A percentile compares a stretch with the other conserved stretches of the same genome.
Conservation (phyloP, 768 basidiomycete genomes). For the Russula lepida region DNA sequence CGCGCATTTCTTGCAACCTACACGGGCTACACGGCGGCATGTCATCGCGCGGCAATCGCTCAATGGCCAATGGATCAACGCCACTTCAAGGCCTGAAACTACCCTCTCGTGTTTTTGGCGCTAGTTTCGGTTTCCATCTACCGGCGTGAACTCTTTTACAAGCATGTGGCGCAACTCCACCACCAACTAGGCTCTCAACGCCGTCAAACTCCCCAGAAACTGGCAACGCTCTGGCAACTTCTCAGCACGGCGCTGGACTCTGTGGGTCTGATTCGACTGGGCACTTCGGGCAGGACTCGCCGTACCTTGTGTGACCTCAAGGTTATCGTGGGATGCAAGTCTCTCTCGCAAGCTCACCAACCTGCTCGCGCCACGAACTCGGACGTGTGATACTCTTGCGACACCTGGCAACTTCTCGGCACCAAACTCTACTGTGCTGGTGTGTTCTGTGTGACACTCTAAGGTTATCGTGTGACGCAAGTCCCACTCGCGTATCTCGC, state of each 20-base stretch:
- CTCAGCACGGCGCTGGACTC: not conserved
- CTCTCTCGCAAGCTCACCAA: not conserved
- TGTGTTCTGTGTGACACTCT: not conserved
- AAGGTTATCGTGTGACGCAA: not conserved
- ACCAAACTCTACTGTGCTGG: not conserved
- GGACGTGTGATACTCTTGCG: not conserved
- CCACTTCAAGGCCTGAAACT: not conserved
- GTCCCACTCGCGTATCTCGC: too few species aligned
- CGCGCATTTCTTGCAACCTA: not conserved
- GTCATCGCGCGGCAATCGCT: too few species aligned
- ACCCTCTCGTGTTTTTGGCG: too few species aligned
- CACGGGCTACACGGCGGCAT: not conserved
- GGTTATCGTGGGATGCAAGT: not conserved
- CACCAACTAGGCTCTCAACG: not conserved
- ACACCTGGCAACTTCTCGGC: not conserved
- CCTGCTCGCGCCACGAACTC: too few species aligned
- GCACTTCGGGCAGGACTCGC: not conserved
- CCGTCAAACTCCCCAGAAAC: not conserved
- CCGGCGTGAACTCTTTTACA: not conserved
- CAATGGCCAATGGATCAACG: not conserved
- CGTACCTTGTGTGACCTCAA: not conserved
- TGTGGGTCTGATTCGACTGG: not conserved
- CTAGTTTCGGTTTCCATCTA: not conserved
- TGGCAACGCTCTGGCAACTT: too few species aligned
- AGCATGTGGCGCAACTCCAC: not conserved